A percentile compares a stretch with the other conserved stretches of the same genome.
Conservation (phyloP, 805 yeast genomes). For the Monosporozyma unispora region DNA sequence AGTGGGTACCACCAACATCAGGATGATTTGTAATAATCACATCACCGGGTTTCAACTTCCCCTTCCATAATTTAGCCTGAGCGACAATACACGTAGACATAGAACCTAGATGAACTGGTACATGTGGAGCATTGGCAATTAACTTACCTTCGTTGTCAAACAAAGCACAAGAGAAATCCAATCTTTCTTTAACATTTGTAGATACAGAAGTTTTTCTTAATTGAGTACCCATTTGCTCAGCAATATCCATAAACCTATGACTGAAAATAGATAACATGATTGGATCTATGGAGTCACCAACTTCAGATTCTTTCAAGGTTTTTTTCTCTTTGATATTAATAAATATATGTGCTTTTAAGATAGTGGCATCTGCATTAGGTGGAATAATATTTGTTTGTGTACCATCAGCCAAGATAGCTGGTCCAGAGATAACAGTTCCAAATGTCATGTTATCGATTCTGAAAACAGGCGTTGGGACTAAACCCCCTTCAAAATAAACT, state of each 20-base stretch:
- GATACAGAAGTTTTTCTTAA: constrained; percentile 72
- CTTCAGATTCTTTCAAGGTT: constrained; percentile 15
- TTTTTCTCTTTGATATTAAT: constrained; percentile 26
- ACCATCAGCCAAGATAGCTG: constrained; percentile 68
- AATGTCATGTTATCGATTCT: constrained; percentile 42
- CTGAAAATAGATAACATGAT: constrained; percentile 68
- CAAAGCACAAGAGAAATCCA: constrained; percentile 79
- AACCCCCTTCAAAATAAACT: constrained; percentile 49
- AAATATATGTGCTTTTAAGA: constrained; percentile 55
- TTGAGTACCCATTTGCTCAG: constrained; percentile 82
- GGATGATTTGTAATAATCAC: constrained; percentile 76
- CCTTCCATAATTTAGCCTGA: constrained; percentile 59
- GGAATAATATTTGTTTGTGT: constrained; percentile 74
- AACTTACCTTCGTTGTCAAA: constrained; percentile 69
- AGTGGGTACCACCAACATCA: constrained; percentile 75
- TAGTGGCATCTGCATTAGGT: constrained; percentile 48
- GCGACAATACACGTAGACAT: constrained; percentile 72
- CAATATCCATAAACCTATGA: constrained; percentile 82
- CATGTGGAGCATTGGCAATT: constrained; percentile 82
- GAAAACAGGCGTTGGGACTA: constrained; percentile 46
- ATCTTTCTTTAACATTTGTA: constrained; percentile 73
- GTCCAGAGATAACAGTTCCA: constrained; percentile 55
- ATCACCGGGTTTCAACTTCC: constrained; percentile 60
- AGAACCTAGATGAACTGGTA: constrained; percentile 80
- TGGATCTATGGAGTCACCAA: constrained; percentile 45